Conservation (phyloP, 768 basidiomycete genomes). For the Leucosporidium creatinivorum region DNA sequence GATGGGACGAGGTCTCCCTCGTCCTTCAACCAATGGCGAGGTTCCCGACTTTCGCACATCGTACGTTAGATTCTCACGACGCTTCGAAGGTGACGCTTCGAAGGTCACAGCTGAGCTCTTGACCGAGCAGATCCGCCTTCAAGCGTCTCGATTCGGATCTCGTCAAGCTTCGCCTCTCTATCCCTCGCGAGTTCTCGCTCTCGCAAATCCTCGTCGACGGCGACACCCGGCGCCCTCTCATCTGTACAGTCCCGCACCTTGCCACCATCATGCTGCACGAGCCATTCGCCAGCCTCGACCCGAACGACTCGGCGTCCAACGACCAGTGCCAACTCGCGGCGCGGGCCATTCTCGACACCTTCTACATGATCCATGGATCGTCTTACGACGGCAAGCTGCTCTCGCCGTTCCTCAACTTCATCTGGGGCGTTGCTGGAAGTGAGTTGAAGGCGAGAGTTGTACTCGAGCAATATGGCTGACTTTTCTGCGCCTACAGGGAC, state of each 20-base stretch:
- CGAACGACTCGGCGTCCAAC: too few relatives aligned
- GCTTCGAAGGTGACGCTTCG: too few relatives aligned
- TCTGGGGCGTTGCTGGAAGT: slow-evolving; percentile 31
- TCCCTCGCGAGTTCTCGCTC: slow-evolving; percentile 37
- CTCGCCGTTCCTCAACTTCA: slow-evolving; percentile 22
- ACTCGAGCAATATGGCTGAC: too few relatives aligned
- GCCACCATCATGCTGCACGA: slow-evolving; percentile 34
- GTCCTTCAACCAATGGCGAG: neutral
- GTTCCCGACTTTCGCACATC: slow-evolving; percentile 10
- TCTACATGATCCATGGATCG: slow-evolving; percentile 17
- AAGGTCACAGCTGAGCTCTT: neutral
- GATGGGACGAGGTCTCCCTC: neutral
- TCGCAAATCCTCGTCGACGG: slow-evolving; percentile 1
- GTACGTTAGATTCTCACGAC: too few relatives aligned
- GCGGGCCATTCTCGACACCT: slow-evolving; percentile 21
- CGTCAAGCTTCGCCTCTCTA: slow-evolving; percentile 28
- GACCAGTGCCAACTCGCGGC: slow-evolving; percentile 11
- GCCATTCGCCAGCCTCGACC: slow-evolving; percentile 16
- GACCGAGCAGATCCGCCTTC: slow-evolving; percentile 29
- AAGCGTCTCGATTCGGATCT: slow-evolving; percentile 29
- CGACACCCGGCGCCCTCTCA: slow-evolving; percentile 20
- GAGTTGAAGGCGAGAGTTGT: too few relatives aligned
- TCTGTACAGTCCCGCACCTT: slow-evolving; percentile 25
- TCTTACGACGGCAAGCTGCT: slow-evolving; percentile 26
- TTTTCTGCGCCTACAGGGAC: slow-evolving; percentile 26